Evolutionary conservation across 225 moss, liverwort and hornwort genomes (phyloP).

Genomic region (Bryum argenteum): DNA sequence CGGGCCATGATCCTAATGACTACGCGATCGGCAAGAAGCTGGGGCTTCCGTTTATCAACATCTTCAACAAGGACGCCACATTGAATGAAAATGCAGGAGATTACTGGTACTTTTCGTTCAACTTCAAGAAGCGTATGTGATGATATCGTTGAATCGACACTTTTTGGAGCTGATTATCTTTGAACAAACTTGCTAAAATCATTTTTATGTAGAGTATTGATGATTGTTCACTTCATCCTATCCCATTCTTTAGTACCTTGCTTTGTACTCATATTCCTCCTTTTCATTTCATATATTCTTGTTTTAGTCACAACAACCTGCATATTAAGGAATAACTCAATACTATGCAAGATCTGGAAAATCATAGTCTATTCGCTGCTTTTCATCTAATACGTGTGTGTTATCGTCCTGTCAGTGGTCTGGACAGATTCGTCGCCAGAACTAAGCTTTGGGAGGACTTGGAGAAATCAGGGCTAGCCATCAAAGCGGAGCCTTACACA

Average conservation of each 20-base stretch:
- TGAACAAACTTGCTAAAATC: too few species aligned
- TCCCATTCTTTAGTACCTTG: too few species aligned
- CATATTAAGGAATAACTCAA: too few species aligned
- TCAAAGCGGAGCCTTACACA: conserved; percentile 75
- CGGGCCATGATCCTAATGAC: conserved; percentile 84
- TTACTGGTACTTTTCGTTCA: conserved; percentile 50
- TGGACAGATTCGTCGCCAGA: conserved; percentile 85
- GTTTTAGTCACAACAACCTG: too few species aligned
- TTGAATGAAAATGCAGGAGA: conserved; percentile 77
- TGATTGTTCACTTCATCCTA: too few species aligned
- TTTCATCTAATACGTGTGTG: background rate
- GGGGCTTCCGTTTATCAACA: conserved; percentile 74
- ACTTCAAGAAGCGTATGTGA: too few species aligned
- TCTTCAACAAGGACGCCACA: conserved; percentile 79
- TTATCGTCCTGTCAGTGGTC: conserved; percentile 49
- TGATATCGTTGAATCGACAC: too few species aligned
- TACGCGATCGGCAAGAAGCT: conserved; percentile 74
- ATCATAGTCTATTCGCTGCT: background rate
- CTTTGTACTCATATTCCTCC: too few species aligned
- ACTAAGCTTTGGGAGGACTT: conserved; percentile 82
- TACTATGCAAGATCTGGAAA: background rate
- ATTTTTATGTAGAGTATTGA: too few species aligned
- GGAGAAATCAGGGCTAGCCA: conserved; percentile 67
- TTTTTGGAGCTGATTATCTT: too few species aligned
- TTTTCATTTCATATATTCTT: too few species aligned